Evolutionary conservation across 2,329 filamentous ascomycete genomes (phyloP), one percentile per base, ranked within the genome.

Genomic region (Acrocalymma vagum): DNA sequence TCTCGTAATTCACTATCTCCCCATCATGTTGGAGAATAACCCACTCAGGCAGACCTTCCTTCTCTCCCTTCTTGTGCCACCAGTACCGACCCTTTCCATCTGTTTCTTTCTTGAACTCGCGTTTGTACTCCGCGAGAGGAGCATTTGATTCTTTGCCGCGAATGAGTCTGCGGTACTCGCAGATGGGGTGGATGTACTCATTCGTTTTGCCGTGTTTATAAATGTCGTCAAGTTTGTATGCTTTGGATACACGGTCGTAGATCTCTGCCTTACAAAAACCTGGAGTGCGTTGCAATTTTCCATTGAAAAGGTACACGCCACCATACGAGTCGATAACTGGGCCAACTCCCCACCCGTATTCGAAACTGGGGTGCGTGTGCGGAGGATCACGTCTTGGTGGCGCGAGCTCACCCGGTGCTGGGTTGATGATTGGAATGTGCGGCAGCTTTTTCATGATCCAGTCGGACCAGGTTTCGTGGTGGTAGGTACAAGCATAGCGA

Each of bases 171-270:
- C 65, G 65, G 21, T 61, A 57, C 27, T 57, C 38, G 9, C 61
- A 62, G 9, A 69, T 54, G 5, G 77, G 72, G 43, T 80, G 77
- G 8, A 80, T 73, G 45, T 78, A 79, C 49, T 80, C 77, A 43
- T 75, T 67, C 3, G 77, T 79, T 7, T 74, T 60, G 9, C 69
- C 62, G 6, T 76, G 53, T 0, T 67, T 63, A 5, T 65, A 55
- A 6, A 72, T 56, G 1, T 72, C 74, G 5, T 56, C 48, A 11
- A 61, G 58, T 13, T 69, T 69, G 10, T 62, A 66, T 6, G 61
- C 55, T 1, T 70, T 65, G 32, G 71, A 61, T 2, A 69, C 25
- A 3, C 38, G 30, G 28, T 63, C 38, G 32, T 54, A 65, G 3
- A 51, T 38, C 28, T 67, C 65, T 10, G 63, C 65, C 16, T 63